A percentile compares a stretch with the other conserved stretches of the same genome.
phyloP scores from a whole-genome alignment of 2,329 filamentous ascomycete genomes.

The Bipolaris bicolor region DNA sequence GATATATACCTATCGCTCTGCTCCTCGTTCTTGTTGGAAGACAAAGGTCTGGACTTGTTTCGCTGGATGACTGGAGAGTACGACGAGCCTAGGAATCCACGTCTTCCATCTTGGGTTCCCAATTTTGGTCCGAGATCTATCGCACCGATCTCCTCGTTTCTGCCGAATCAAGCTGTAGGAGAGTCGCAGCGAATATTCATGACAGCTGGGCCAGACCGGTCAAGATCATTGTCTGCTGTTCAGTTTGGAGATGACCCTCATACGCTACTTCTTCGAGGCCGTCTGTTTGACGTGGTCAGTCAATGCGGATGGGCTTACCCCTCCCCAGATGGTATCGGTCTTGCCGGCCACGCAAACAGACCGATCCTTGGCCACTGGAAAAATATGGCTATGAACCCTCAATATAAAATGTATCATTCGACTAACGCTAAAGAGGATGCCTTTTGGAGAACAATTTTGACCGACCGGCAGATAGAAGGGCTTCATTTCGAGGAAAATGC shows the following conservation, averaged over 20 bases:
- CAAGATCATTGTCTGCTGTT: constrained; percentile 1
- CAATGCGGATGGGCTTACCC: not conserved
- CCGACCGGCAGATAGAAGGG: constrained; percentile 1
- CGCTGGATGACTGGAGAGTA: constrained; percentile 4
- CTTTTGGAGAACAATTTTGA: constrained; percentile 3
- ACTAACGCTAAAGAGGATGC: not conserved
- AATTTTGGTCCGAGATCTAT: not conserved
- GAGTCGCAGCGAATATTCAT: not conserved
- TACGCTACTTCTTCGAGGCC: constrained; percentile 1
- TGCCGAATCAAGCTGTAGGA: not conserved
- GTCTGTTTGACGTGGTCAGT: constrained; percentile 1
- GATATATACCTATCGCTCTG: constrained; percentile 2
- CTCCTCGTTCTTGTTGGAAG: not conserved
- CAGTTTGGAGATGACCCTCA: constrained; percentile 2
- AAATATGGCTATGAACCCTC: not conserved
- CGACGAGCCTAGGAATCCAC: not conserved
- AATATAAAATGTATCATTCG: not conserved
- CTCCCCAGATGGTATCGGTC: not conserved
- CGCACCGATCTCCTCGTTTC: not conserved
- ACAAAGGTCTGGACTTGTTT: constrained; percentile 2
- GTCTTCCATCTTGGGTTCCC: constrained; percentile 5
- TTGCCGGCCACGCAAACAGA: not conserved
- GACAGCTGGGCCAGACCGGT: not conserved
- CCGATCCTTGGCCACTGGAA: not conserved
- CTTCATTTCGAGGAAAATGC: constrained; percentile 2